A percentile compares a stretch with the other conserved stretches of the same genome.
These are phyloP conservation scores for Thalassiosira mediterranea DNA, from an alignment of 352 stramenopile species.

Conservation along the genomic window DNA sequence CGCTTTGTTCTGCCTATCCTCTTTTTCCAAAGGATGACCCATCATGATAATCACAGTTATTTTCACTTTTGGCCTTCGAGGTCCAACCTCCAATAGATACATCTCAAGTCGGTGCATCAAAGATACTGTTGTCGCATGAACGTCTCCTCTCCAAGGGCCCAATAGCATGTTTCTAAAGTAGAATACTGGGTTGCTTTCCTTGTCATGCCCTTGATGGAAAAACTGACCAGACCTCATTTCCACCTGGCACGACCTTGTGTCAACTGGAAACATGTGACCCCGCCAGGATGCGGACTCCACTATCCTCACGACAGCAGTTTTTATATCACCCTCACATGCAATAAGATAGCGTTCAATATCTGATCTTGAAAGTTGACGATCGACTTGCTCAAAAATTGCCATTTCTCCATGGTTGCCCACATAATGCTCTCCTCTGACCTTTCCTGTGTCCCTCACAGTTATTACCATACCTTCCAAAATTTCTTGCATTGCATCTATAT, in stretches of 20 bases:
- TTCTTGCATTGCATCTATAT: constrained; percentile 15
- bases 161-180: constrained; percentile 70
- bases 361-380: constrained; percentile 15
- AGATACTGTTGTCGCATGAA: constrained; percentile 40
- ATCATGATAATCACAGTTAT: constrained; percentile 23
- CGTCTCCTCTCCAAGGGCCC: constrained; percentile 61
- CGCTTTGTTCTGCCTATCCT: constrained; percentile 11
- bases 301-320: constrained; percentile 49
- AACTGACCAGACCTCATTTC: constrained; percentile 73
- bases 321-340: constrained; percentile 48
- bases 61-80: too few species aligned
- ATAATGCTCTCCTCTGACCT: too few species aligned
- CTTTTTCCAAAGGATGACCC: not conserved
- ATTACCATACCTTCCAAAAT: constrained; percentile 3
- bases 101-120: constrained; percentile 38
- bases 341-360: constrained; percentile 66
- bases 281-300: constrained; percentile 62
- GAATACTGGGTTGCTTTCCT: constrained; percentile 65
- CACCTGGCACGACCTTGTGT: constrained; percentile 59
- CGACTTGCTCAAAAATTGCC: constrained; percentile 7
- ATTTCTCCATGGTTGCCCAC: too few species aligned
- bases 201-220: constrained; percentile 71
- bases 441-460: not conserved
- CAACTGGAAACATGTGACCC: constrained; percentile 67
- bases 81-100: constrained; percentile 30